Base-by-base conservation (phyloP, 169 alveolate genomes). In the Eimeria praecox region DNA sequence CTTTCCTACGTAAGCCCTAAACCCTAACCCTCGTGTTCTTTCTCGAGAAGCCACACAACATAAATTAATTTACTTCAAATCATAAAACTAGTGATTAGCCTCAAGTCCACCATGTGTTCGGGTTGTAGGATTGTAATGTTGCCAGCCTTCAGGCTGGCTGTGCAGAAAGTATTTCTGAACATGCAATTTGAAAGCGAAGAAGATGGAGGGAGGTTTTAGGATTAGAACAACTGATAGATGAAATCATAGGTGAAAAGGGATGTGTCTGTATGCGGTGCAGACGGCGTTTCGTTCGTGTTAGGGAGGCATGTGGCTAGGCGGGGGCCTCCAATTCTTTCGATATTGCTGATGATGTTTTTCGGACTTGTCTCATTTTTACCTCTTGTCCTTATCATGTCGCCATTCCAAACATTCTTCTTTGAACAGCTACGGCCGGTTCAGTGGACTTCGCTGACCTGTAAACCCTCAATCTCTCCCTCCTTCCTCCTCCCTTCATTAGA, bases 321-420 rank as follows among this genome's bases (percentile, higher is more conserved):
- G 54, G 91, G 91, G 49, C 91, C 91, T 35, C 91, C 91, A 18
- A 49, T 83, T 22, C 75, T 83, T 40, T 83, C 91, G 91, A 52
- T 83, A 33, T 49, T 83, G 91, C 52, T 83, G 46, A 83, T 83
- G 91, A 83, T 83, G 91, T 83, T 83, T 54, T 83, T 83, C 75
- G 91, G 91, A 12, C 91, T 83, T 54, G 52, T 83, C 52, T 83
- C 52, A 27, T 83, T 83, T 54, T 33, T 83, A 56, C 91, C 91
- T 30, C 42, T 83, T 24, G 91, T 83, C 77, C 75, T 83, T 27
- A 33, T 40, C 46, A 14, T 83, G 12, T 83, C 91, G 33, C 91
- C 91, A 3, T 83, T 83, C 49, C 40, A 24, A 54, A 40, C 54
- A 30, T 0, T 1, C 20, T 83, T 52, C 77, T 83, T 83, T 27